A percentile compares a stretch with the other conserved stretches of the same genome.
Conservation (phyloP, 2,329 filamentous ascomycete species). For the Lasiodiplodia hormozganensis region DNA sequence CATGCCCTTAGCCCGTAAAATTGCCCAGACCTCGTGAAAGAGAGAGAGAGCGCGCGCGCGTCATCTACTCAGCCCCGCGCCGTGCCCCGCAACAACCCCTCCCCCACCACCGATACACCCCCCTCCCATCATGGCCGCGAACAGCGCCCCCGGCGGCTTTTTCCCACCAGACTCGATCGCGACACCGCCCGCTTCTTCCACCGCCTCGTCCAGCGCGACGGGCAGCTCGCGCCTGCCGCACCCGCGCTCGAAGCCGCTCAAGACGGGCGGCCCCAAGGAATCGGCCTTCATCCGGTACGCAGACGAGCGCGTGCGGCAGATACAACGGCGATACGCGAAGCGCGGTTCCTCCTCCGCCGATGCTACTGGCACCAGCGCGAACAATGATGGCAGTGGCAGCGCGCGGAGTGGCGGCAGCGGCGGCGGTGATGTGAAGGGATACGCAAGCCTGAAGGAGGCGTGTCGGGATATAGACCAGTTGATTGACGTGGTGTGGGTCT, state of each 20-base stretch:
- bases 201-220: constrained; percentile 48
- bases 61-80: no score
- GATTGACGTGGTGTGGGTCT: constrained; percentile 84
- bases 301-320: constrained; percentile 58
- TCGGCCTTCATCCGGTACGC: constrained; percentile 64
- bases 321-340: constrained; percentile 62
- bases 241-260: constrained; percentile 60
- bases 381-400: constrained; percentile 12
- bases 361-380: no score
- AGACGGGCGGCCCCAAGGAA: constrained; percentile 65
- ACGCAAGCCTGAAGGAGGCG: constrained; percentile 71
- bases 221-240: constrained; percentile 55
- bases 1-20: not conserved
- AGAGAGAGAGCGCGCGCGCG: no score
- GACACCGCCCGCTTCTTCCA: constrained; percentile 56
- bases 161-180: constrained; percentile 11
- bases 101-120: not conserved
- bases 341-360: constrained; percentile 38
- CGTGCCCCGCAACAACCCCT: not conserved
- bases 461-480: constrained; percentile 76
- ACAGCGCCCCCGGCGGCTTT: constrained; percentile 20
- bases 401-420: constrained; percentile 19
- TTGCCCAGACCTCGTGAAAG: not conserved
- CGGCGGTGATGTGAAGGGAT: constrained; percentile 54
- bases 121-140: constrained; percentile 5